phyloP scores from a whole-genome alignment of 139 green algal species.

The Volvox reticuliferus region DNA sequence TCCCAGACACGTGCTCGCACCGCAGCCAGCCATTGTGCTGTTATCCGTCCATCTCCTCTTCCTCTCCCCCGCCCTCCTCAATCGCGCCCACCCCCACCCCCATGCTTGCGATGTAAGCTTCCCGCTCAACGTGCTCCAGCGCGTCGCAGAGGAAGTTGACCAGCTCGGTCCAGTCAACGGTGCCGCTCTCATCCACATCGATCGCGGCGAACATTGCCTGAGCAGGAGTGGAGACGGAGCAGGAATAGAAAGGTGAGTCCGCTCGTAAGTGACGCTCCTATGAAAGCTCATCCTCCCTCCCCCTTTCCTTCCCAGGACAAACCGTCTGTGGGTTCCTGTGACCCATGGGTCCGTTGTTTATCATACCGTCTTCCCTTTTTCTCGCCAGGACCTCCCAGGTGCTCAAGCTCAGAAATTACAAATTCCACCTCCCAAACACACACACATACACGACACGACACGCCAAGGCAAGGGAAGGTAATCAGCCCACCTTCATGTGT shows the following conservation, averaged over 20 bases:
- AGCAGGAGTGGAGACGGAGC: too few relatives aligned
- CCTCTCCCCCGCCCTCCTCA: neutral
- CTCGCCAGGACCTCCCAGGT: too few relatives aligned
- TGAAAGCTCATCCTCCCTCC: too few relatives aligned
- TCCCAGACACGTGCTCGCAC: too few relatives aligned
- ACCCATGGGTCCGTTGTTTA: too few relatives aligned
- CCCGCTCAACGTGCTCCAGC: slow-evolving; percentile 69
- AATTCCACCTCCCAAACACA: too few relatives aligned
- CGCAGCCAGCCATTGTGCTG: neutral
- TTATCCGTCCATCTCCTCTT: neutral
- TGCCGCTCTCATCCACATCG: slow-evolving; percentile 64
- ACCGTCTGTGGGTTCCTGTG: too few relatives aligned
- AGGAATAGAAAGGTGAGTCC: neutral
- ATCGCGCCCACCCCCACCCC: neutral
- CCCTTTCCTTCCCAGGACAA: too few relatives aligned
- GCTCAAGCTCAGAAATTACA: too few relatives aligned
- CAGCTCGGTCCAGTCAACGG: slow-evolving; percentile 67
- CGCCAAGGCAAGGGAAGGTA: too few relatives aligned
- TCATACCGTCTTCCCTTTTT: too few relatives aligned
- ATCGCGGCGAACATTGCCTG: slow-evolving; percentile 67
- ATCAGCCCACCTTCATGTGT: slow-evolving; percentile 51
- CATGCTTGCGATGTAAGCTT: slow-evolving; percentile 58
- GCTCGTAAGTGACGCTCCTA: neutral
- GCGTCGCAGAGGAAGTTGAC: slow-evolving; percentile 75
- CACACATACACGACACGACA: too few relatives aligned